Evolutionary conservation across 208 protist species (phyloP), one percentile per base, ranked within the genome.

Genomic region (Tritrichomonas foetus): DNA sequence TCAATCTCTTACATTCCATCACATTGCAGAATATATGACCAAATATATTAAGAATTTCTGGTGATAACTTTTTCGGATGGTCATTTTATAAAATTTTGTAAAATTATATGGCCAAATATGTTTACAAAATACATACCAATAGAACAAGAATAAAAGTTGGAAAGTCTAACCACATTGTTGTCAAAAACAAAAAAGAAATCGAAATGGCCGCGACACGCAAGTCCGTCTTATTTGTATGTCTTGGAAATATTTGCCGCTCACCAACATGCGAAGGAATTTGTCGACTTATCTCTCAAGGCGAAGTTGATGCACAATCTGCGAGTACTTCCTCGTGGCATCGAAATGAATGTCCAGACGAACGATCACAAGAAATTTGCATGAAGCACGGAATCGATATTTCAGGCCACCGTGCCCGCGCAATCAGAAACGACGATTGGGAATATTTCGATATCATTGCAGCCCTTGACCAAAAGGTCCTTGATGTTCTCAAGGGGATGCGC

Each of bases 231-330:
- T 89, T 89, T 39, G 78, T 89, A 36, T 89, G 78, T 33, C 78
- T 89, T 53, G 78, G 78, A 0, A 89, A 89, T 33, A 89, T 89
- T 14, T 89, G 78, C 30, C 39, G 78, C 0, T 89, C 78, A 33
- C 78, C 78, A 89, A 49, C 78, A 57, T 44, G 41, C 20, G 78
- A 89, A 89, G 78, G 78, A 57, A 89, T 89, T 27, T 89, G 78
- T 47, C 5, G 78, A 20, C 20, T 27, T 5, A 30, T 89, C 0
- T 25, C 47, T 3, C 53, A 89, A 27, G 3, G 27, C 27, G 5
- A 49, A 39, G 78, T 89, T 50, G 78, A 89, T 39, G 53, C 53
- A 22, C 53, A 61, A 61, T 61, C 47, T 57, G 44, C 41, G 1
- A 22, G 27, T 2, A 89, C 78, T 39, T 44, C 41, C 27, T 47